Percentiles rank a stretch among this genome's conserved stretches.
These are phyloP conservation scores for Filobasidium uniguttulatum DNA, from an alignment of 1,284 basidiomycete species.

Conservation along the genomic window DNA sequence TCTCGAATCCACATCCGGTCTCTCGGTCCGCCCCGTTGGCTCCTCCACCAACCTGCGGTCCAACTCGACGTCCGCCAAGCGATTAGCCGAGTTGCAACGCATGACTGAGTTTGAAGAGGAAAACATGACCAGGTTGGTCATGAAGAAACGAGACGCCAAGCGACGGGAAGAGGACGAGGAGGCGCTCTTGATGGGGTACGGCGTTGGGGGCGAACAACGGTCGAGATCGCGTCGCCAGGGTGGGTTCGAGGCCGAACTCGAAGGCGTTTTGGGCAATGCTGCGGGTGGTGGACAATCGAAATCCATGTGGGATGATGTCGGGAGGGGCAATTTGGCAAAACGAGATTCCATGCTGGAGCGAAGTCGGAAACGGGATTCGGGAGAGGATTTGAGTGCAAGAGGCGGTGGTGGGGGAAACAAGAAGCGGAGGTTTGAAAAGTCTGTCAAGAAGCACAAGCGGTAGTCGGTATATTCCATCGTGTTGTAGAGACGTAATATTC, in stretches of 20 bases:
- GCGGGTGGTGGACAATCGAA: constrained; percentile 31
- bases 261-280: constrained; percentile 55
- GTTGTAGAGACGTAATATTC: too few species aligned
- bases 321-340: constrained; percentile 57
- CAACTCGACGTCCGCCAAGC: constrained; percentile 30
- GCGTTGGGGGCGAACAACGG: constrained; percentile 31
- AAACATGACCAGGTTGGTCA: constrained; percentile 81
- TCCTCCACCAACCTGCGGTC: constrained; percentile 34
- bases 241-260: constrained; percentile 70
- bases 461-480: too few species aligned
- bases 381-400: constrained; percentile 32
- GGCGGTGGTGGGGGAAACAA: constrained; percentile 39
- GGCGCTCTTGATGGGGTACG: constrained; percentile 70
- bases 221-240: constrained; percentile 50
- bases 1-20: constrained; percentile 66
- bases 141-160: constrained; percentile 77
- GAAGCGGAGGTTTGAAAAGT: constrained; percentile 61
- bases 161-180: constrained; percentile 74
- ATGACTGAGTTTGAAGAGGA: constrained; percentile 91
- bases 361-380: constrained; percentile 24
- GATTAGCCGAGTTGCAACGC: constrained; percentile 53
- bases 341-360: constrained; percentile 51
- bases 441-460: constrained; percentile 23
- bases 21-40: constrained; percentile 38
- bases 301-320: constrained; percentile 39